Evolutionary conservation across 2,329 filamentous ascomycete species (phyloP), one percentile per base, ranked within the genome.

Genomic region (Tetracladium maxilliforme): DNA sequence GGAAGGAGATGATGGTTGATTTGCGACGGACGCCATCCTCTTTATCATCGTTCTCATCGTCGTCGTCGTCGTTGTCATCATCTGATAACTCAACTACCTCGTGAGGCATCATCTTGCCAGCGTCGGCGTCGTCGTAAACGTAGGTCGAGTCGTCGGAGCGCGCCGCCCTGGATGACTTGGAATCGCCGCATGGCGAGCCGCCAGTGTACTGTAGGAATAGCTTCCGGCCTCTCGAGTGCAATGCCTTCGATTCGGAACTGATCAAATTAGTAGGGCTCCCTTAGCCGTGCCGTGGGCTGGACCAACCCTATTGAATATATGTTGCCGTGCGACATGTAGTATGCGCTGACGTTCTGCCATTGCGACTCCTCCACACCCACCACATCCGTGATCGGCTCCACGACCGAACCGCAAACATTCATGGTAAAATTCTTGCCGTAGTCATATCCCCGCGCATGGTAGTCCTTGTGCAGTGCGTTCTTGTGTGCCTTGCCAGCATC

Each of bases 1-100:
- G 75, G 47, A 95, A 87, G 14, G 84, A 90, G 50, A 98, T 83
- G 30, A 86, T 74, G 9, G 86, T 78, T 3, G 82, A 92, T 47
- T 87, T 90, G 36, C 65, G 61, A 22, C 68, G 57, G 21, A 21
- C 19, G 5, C 35, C 30, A 6, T 40, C 31, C 19, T 34, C 36
- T 29, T 52, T 38, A 11, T 41, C 36, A 18, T 54, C 41, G 16
- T 54, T 51, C 31, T 40, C 51, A 10, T 42, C 37, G 16, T 43
- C 36, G 6, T 45, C 38, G 22, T 51, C 41, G 6, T 51, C 42
- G 36, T 44, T 42, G 12, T 47, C 39, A 15, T 49, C 44, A 19
- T 48, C 28, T 16, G 31, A 11, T 9, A 19, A 11, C 18, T 8
- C 14, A 16, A 23, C 9, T 23, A 5, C 38, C 12, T 49, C 37